Evolutionary conservation across 2,329 filamentous ascomycete species (phyloP), one percentile per base, ranked within the genome.

Genomic region (Aschersonia sp.): DNA sequence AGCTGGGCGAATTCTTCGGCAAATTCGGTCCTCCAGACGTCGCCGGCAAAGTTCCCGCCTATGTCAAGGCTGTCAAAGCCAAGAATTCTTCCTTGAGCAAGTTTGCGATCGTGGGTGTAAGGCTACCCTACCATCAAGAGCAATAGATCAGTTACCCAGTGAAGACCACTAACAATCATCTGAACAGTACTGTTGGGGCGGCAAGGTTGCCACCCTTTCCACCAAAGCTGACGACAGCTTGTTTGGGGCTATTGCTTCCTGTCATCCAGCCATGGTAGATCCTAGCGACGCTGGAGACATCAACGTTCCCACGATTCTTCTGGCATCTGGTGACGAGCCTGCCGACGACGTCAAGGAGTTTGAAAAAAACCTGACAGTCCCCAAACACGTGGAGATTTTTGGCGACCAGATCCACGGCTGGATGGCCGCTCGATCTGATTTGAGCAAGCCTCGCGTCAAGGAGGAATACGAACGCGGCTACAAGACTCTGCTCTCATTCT

Each of bases 381-480:
- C 73, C 49, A 78, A 79, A 57, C 71, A 79, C 52, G 73, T 83
- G 47, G 80, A 85, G 68, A 78, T 61, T n/a, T 85, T 83, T 57
- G 56, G 57, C 30, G 78, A 78, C 56, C 81, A 83, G 70, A 72
- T 80, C 58, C 82, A 86, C 63, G 82, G 82, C 43, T 86, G 81
- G 80, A 86, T 85, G 82, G 79, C 77, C 1, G 81, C 82, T 1
- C 73, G 81, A 30, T 70, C 74, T 0, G 66, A 84, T 56, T 64
- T 85, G 32, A 67, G 70, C 35, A 67, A 81, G 44, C 64, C 69
- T 45, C 71, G 69, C 42, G 73, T 78, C 57, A 76, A 73, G 61
- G 71, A 74, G 53, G 81, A 81, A 65, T 81, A 80, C 52, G 68
- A 69, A 44, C 72, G 80, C 44, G 78, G 76, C 4, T 83, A 78